Evolutionary conservation across 176 grass and related monocot genomes (phyloP), one percentile per base, ranked within the genome.

Genomic region (Oryza glaberrima): DNA sequence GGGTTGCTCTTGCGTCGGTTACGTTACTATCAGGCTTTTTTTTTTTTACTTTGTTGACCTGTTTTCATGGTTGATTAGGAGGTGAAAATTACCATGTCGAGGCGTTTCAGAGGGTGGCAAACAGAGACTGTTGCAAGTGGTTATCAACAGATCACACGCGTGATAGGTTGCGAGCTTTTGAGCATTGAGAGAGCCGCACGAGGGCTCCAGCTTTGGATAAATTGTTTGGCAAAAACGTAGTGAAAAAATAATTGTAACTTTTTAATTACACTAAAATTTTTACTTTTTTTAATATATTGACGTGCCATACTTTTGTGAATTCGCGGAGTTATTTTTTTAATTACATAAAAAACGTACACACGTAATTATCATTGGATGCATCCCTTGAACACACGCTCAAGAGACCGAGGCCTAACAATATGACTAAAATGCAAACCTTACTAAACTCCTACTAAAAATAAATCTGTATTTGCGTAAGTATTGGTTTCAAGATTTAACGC

Each of bases 11-110:
- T 32, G 30, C 30, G 30, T 32, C 30, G 30, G 54, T 1, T 5
- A 58, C 45, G 72, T 74, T 78, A 56, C 83, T 60, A 30, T 78
- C 73, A 68, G 7, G 10, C 58, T 47, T 82, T 85, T 52, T 56
- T 47, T 82, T 36, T 36, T 36, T 36, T 82, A 20, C 7, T 70
- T 64, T 61, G 38, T 78, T 65, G 20, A 13, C 48, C 48, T 65
- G 30, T 32, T 9, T 16, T 77, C 16, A 6, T 58, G 54, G 66
- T 34, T 58, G 25, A 65, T 64, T 40, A 22, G 73, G 16, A 6
- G 26, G 72, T 54, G 73, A 82, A 73, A 82, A 73, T 86, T 28
- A 73, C 79, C 73, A 41, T 81, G 82, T 6, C 72, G 81, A 8
- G 35, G 20, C 11, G 16, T 81, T 86, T 69, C 70, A 69, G 32